Base-by-base conservation (phyloP, 139 green algal genomes). In the Astrephomene gubernaculifera region DNA sequence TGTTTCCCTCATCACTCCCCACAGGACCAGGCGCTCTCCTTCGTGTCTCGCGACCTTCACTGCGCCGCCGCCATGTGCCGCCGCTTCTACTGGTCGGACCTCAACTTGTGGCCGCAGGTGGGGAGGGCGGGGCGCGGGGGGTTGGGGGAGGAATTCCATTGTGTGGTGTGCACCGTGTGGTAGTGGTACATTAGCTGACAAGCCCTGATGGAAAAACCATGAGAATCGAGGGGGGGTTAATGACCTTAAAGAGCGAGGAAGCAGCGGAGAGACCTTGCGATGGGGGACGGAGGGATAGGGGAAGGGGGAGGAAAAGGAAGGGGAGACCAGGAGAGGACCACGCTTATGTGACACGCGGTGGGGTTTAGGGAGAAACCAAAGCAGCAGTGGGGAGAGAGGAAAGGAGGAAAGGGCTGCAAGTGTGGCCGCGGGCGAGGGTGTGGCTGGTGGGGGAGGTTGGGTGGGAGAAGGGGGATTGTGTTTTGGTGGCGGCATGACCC, bases 51-150 rank as follows among this genome's bases (percentile, higher is more conserved):
- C 6, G 83, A 92, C 69, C 65, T 92, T 19, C 82, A 89, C 65
- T 84, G 83, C 71, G 86, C 86, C 39, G 72, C 86, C n/a, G 82
- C 81, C 12, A 79, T 86, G 60, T 39, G 29, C 10, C 72, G 70
- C 53, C 36, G 71, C 45, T 91, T 89, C 79, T 91, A 83, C 82
- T 87, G 89, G 89, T 86, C 80, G 1, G 88, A 91, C 52, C 68
- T 91, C 29, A 91, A 91, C 80, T 60, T 91, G 54, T 91, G 83
- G 87, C 57, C 76, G 27, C 39, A 87, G 36, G 73, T 81, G 19
- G 29, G 36, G 4, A 12, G 49, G 17, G 49, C 14, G 49, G 49
- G 49, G 49, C 12, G 49, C 49, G 49, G 49, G 49, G n/a, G n/a
- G n/a, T n/a, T n/a, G n/a, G n/a, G n/a, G n/a, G n/a, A n/a, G n/a